Conservation (phyloP, 805 yeast species). For the Candida boleticola region DNA sequence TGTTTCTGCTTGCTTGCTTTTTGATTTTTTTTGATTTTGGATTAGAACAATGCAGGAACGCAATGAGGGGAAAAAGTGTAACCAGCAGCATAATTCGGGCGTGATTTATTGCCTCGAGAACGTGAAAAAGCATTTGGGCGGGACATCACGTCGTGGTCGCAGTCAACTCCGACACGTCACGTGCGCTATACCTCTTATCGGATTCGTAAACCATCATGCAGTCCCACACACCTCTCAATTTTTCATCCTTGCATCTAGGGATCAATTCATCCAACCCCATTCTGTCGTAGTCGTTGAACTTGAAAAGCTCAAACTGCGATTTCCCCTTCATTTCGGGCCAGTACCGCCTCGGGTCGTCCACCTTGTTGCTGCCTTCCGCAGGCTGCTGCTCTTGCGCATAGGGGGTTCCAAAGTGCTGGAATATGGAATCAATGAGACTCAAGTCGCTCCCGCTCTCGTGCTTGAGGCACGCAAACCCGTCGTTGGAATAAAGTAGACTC, state of each 20-base stretch:
- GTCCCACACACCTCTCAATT: constrained; percentile 27
- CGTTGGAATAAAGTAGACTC: constrained; percentile 45
- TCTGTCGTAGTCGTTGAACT: not conserved
- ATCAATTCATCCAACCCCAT: constrained; percentile 8
- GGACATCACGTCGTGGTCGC: too few species aligned
- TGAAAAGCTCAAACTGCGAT: constrained; percentile 1
- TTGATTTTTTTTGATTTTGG: too few species aligned
- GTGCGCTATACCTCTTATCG: constrained; percentile 1
- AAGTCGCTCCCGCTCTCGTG: constrained; percentile 51
- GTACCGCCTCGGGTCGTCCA: constrained; percentile 10
- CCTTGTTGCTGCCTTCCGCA: constrained; percentile 9
- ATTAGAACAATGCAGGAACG: too few species aligned
- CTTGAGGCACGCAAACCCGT: constrained; percentile 28
- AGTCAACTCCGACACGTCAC: not conserved
- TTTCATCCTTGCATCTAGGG: constrained; percentile 16
- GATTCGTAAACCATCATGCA: constrained; percentile 43
- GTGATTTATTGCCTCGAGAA: too few species aligned
- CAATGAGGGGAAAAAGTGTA: too few species aligned
- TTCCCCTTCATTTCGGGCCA: constrained; percentile 35
- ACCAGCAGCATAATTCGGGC: too few species aligned
- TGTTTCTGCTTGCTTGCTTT: too few species aligned
- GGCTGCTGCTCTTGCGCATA: constrained; percentile 13
- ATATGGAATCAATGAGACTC: constrained; percentile 52
- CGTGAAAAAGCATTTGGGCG: too few species aligned
- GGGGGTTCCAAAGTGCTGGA: constrained; percentile 65